Evolutionary conservation across 2,329 filamentous ascomycete genomes (phyloP), one percentile per base, ranked within the genome.

Genomic region (Penicillium vulpinum): DNA sequence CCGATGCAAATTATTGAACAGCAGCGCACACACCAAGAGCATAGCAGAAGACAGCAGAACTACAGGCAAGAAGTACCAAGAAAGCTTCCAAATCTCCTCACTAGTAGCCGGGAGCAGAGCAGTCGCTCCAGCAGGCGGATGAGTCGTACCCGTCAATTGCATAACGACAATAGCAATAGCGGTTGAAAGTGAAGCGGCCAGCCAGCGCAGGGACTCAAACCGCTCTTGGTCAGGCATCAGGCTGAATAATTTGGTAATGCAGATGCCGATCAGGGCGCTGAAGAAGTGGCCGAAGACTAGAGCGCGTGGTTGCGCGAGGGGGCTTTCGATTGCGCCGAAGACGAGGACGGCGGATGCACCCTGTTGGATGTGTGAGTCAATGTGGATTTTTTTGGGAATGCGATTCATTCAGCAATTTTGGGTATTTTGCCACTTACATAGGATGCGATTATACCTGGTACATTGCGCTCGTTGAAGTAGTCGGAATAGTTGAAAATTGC

Each of bases 41-140:
- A 73, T 50, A 2, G 63, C 54, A 0, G 70, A 72, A 11, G 70
- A 73, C 9, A 71, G 51, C 15, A 73, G 60, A 1, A 72, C 60
- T 1, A 71, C 62, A 7, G 71, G 70, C 39, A 73, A 48, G 28
- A 57, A 73, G 38, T 70, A 70, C 70, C 70, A 73, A 3, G 70
- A 73, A 9, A 73, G 63, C 0, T 49, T 49, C 60, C 67, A 70
- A 41, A 73, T 57, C 10, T 68, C 60, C 16, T 62, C 35, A 36
- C 67, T 60, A 4, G 67, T 68, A 11, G 70, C 69, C 0, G 70
- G 68, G 16, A 72, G 67, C 28, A 73, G 56, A 16, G 67, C 71
- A 9, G 70, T 73, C 8, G 70, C 71, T 35, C 70, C 71, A n/a
- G 70, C 70, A 40, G 71, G 71, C 7, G 70, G 70, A 43, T 73